These are phyloP conservation scores for Spiraea crenata DNA, from an alignment of 331 rosid species.

Conservation along the genomic window DNA sequence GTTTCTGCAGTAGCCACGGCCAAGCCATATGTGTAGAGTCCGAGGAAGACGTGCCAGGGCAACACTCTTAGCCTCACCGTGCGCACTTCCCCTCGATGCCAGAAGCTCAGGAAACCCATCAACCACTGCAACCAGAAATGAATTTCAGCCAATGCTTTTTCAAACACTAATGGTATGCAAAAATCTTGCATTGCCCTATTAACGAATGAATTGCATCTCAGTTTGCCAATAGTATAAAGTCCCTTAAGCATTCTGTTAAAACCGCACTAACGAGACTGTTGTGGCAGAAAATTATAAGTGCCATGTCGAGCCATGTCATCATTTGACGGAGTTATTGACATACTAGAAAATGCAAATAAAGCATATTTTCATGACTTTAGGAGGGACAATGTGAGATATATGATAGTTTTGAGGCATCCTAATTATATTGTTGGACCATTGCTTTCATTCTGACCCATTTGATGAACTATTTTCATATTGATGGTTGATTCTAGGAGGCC, in stretches of 20 bases:
- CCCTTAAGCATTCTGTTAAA: too few species aligned
- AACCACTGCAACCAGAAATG: constrained; percentile 55
- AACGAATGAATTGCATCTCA: too few species aligned
- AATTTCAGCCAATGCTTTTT: not conserved
- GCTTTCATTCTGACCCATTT: constrained; percentile 1
- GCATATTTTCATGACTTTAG: too few species aligned
- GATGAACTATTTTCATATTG: constrained; percentile 2
- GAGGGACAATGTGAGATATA: too few species aligned
- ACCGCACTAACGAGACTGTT: too few species aligned
- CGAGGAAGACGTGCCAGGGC: constrained; percentile 86
- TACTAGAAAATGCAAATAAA: too few species aligned
- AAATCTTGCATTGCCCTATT: too few species aligned
- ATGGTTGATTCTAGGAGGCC: not conserved
- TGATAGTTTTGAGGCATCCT: not conserved
- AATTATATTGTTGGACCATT: not conserved
- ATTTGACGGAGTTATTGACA: too few species aligned
- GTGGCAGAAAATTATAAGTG: too few species aligned
- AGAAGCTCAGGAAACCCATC: constrained; percentile 79
- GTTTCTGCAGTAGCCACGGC: constrained; percentile 92
- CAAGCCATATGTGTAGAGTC: constrained; percentile 68
- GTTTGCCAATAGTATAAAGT: too few species aligned
- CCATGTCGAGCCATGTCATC: too few species aligned
- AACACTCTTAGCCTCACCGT: constrained; percentile 53
- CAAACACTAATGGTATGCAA: not conserved
- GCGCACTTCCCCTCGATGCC: constrained; percentile 77